Conservation (phyloP, 2,329 filamentous ascomycete genomes). For the Arthrobotrys megalospora region DNA sequence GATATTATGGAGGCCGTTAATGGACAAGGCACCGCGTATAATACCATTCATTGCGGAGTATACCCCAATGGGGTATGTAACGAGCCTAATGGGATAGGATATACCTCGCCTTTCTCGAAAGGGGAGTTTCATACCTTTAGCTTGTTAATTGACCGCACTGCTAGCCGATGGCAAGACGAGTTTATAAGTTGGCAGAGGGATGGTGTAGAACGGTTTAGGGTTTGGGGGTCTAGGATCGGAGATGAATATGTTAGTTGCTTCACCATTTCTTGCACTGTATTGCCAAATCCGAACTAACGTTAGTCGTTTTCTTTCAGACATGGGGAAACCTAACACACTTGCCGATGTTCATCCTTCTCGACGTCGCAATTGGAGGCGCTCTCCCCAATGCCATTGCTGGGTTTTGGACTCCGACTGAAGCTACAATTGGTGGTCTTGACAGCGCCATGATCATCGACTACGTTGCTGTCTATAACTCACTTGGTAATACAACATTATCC, state of each 20-base stretch:
- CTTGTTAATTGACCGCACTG: slow-evolving; percentile 66
- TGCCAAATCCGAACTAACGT: slow-evolving; percentile 15
- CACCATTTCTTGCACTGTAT: not conserved
- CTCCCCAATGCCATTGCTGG: slow-evolving; percentile 67
- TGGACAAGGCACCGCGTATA: slow-evolving; percentile 66
- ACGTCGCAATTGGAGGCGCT: slow-evolving; percentile 68
- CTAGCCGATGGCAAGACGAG: slow-evolving; percentile 65
- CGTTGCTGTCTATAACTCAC: slow-evolving; percentile 67
- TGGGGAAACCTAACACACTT: slow-evolving; percentile 66
- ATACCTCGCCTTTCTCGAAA: slow-evolving; percentile 62
- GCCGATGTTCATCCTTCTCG: slow-evolving; percentile 67
- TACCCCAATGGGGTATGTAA: slow-evolving; percentile 68
- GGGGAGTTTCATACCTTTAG: slow-evolving; percentile 66
- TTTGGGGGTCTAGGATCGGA: slow-evolving; percentile 65
- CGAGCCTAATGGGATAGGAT: slow-evolving; percentile 67
- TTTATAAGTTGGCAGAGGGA: slow-evolving; percentile 67
- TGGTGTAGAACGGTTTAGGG: slow-evolving; percentile 64
- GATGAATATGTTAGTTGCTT: slow-evolving; percentile 50
- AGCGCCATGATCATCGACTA: slow-evolving; percentile 68
- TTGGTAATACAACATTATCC: not conserved
- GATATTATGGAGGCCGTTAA: slow-evolving; percentile 70
- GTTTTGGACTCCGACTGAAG: slow-evolving; percentile 66
- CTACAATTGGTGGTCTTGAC: slow-evolving; percentile 66
- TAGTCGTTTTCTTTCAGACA: slow-evolving; percentile 55
- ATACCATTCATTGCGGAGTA: slow-evolving; percentile 69